phyloP scores from a whole-genome alignment of 352 stramenopile species.

The Nothophytophthora sp. region DNA sequence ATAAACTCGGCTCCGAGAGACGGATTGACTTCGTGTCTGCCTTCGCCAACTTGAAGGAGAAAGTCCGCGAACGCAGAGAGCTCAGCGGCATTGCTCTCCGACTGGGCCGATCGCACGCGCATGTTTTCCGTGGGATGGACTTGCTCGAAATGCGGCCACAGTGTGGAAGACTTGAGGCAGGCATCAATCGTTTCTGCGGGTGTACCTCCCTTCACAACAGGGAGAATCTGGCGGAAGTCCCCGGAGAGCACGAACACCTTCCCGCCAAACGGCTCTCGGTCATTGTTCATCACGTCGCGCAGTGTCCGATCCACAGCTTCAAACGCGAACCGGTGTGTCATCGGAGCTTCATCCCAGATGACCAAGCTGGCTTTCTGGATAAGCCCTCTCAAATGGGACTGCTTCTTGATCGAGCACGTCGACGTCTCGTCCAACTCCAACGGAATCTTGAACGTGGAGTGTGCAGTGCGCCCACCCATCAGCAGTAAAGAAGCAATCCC shows the following conservation, averaged over 20 bases:
- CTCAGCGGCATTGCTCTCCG: not conserved
- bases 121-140: not conserved
- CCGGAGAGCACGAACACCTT: slow-evolving; percentile 19
- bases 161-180: not conserved
- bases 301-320: slow-evolving; percentile 25
- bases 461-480: slow-evolving; percentile 20
- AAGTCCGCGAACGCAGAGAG: not conserved
- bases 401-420: slow-evolving; percentile 15
- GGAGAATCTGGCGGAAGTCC: slow-evolving; percentile 24
- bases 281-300: slow-evolving; percentile 1
- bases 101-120: not conserved
- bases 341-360: slow-evolving; percentile 7
- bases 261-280: slow-evolving; percentile 14
- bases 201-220: slow-evolving; percentile 4
- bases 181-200: slow-evolving; percentile 6
- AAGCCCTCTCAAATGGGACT: not conserved
- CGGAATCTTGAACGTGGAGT: slow-evolving; percentile 31
- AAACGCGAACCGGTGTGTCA: slow-evolving; percentile 3
- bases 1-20: slow-evolving; percentile 1
- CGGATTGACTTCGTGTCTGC: not conserved
- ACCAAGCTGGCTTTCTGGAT: not conserved
- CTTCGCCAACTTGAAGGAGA: slow-evolving; percentile 2
- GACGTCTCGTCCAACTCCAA: slow-evolving; percentile 5
- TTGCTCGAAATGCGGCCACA: not conserved
- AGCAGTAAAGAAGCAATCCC: slow-evolving; percentile 29